Conservation (phyloP, 2,329 filamentous ascomycete species). For the Cladosporium colombiae region DNA sequence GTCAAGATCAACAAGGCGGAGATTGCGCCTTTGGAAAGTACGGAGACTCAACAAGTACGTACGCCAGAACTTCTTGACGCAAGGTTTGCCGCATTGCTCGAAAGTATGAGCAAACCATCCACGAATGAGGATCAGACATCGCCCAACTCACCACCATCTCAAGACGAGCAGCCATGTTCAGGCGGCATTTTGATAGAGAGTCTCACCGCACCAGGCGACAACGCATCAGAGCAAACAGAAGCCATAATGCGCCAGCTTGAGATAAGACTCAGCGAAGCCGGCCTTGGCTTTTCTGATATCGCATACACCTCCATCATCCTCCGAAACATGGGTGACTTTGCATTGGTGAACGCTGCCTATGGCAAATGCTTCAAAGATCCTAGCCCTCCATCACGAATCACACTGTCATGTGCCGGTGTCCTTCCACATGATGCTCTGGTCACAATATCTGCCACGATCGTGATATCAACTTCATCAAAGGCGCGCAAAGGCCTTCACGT, state of each 20-base stretch:
- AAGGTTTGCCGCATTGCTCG: slow-evolving; percentile 48
- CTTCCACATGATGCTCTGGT: slow-evolving; percentile 64
- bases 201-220: slow-evolving; percentile 38
- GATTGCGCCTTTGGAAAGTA: slow-evolving; percentile 4
- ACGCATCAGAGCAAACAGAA: slow-evolving; percentile 43
- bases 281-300: slow-evolving; percentile 33
- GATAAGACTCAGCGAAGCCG: slow-evolving; percentile 31
- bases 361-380: slow-evolving; percentile 70
- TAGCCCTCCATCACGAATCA: slow-evolving; percentile 83
- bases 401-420: slow-evolving; percentile 71
- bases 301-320: slow-evolving; percentile 65
- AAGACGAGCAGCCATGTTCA: neutral
- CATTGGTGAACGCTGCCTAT: slow-evolving; percentile 73
- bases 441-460: slow-evolving; percentile 58
- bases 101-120: neutral
- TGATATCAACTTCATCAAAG: slow-evolving; percentile 29
- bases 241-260: slow-evolving; percentile 42
- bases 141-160: neutral
- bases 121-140: no score
- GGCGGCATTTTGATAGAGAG: slow-evolving; percentile 34
- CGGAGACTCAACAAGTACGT: slow-evolving; percentile 42
- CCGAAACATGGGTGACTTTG: slow-evolving; percentile 77
- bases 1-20: slow-evolving; percentile 55
- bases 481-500: slow-evolving; percentile 69
- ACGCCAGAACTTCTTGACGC: slow-evolving; percentile 68